Percentiles rank a stretch among this genome's conserved stretches.
phyloP scores from a whole-genome alignment of 176 grass and related monocot species.

The Juncus effusus region DNA sequence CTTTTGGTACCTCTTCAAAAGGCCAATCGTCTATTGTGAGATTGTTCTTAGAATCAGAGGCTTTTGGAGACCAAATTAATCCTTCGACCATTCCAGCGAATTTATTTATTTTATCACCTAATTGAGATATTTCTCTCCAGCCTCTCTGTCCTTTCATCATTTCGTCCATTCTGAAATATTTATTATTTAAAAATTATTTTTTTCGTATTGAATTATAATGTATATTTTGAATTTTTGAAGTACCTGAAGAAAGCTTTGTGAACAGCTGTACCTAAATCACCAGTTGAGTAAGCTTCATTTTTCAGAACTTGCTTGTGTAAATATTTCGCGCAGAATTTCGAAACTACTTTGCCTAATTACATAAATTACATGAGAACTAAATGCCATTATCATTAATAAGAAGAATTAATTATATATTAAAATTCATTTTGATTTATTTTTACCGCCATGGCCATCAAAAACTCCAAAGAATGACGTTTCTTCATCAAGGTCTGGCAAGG shows the following conservation, averaged over 20 bases:
- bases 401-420: constrained; percentile 8
- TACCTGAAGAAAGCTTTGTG: constrained; percentile 89
- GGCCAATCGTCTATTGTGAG: constrained; percentile 61
- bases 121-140: constrained; percentile 82
- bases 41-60: constrained; percentile 36
- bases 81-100: constrained; percentile 98
- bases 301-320: constrained; percentile 75
- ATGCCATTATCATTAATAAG: constrained; percentile 11
- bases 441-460: constrained; percentile 98
- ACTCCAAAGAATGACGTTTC: constrained; percentile 84
- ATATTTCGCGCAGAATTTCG: constrained; percentile 95
- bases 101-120: constrained; percentile 96
- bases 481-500: constrained; percentile 65
- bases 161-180: constrained; percentile 52
- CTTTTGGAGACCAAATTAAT: constrained; percentile 88
- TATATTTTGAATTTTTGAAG: constrained; percentile 16
- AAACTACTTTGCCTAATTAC: constrained; percentile 79
- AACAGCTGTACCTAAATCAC: constrained; percentile 60
- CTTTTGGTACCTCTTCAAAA: constrained; percentile 48
- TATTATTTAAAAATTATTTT: no score
- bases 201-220: no score
- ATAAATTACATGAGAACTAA: constrained; percentile 10
- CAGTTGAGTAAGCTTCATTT: constrained; percentile 53
- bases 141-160: constrained; percentile 99
- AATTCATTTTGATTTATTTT: constrained; percentile 4